Evolutionary conservation across 1,284 basidiomycete genomes (phyloP).

Genomic region (Trichosporon ovoides): DNA sequence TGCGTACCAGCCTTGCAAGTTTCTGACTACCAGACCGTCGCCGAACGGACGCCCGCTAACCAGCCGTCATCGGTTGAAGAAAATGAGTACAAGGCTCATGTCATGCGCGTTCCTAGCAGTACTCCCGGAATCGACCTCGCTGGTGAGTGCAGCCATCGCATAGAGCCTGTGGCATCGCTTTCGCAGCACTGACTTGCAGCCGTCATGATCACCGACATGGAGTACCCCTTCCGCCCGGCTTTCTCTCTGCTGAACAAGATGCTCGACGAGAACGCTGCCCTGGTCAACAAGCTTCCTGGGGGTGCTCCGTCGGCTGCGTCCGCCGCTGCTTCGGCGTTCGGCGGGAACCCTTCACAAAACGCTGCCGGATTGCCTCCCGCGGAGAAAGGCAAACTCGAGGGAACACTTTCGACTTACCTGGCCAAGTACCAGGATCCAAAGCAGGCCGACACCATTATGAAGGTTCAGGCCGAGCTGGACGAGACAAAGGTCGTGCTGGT

Average conservation of each 20-base stretch:
- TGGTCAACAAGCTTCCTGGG: conserved; percentile 56
- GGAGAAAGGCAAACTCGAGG: conserved; percentile 50
- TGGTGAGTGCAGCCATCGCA: conserved; percentile 53
- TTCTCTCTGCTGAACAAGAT: conserved; percentile 93
- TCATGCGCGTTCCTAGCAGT: conserved; percentile 56
- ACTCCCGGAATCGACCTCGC: conserved; percentile 53
- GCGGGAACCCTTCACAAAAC: conserved; percentile 45
- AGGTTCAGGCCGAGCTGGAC: conserved; percentile 95
- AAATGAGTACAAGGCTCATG: conserved; percentile 89
- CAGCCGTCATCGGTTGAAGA: conserved; percentile 92
- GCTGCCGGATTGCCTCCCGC: conserved; percentile 46
- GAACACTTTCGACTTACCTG: conserved; percentile 69
- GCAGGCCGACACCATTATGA: conserved; percentile 98
- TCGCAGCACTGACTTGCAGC: conserved; percentile 50
- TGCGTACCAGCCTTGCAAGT: conserved; percentile 38
- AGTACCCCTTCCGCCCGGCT: conserved; percentile 94
- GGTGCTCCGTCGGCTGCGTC: conserved; percentile 41
- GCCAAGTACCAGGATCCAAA: conserved; percentile 95
- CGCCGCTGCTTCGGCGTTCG: conserved; percentile 39
- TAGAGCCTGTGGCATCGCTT: background rate
- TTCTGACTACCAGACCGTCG: conserved; percentile 61
- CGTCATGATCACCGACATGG: conserved; percentile 88
- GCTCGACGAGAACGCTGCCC: conserved; percentile 81
- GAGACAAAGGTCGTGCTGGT: conserved; percentile 98
- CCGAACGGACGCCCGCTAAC: conserved; percentile 78